Percentiles rank a stretch among this genome's conserved stretches.
These are phyloP conservation scores for Candida dendrica DNA, from an alignment of 805 yeast genomes.

Conservation along the genomic window DNA sequence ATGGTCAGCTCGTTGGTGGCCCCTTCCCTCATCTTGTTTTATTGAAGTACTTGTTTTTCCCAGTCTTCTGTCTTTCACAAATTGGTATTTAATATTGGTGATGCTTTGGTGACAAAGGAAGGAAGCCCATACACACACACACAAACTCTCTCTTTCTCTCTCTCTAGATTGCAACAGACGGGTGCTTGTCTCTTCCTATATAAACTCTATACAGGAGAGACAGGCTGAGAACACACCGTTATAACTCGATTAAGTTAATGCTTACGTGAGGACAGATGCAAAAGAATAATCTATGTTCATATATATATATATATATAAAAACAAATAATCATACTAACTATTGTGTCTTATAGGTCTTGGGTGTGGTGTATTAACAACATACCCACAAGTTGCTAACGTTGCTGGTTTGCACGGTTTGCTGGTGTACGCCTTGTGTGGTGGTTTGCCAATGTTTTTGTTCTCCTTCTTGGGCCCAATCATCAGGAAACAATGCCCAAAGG, in stretches of 20 bases:
- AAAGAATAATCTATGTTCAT: too few relatives aligned
- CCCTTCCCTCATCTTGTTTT: too few relatives aligned
- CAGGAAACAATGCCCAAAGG: constrained; percentile 74
- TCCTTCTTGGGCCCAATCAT: constrained; percentile 77
- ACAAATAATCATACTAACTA: constrained; percentile 5
- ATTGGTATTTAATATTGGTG: too few relatives aligned
- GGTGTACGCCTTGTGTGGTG: constrained; percentile 73
- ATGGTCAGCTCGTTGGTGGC: too few relatives aligned
- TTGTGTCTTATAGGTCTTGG: constrained; percentile 41
- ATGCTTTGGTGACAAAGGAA: too few relatives aligned
- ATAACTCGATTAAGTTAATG: constrained; percentile 72
- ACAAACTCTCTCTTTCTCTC: neutral
- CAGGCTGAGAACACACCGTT: constrained; percentile 73
- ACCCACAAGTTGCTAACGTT: constrained; percentile 77
- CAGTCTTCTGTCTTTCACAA: neutral
- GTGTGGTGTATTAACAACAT: constrained; percentile 80
- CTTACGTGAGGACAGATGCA: constrained; percentile 66
- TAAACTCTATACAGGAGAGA: neutral
- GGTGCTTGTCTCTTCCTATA: constrained; percentile 15
- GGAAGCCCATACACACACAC: too few relatives aligned
- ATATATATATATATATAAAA: too few relatives aligned
- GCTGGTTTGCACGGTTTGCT: constrained; percentile 84
- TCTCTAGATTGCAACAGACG: constrained; percentile 38
- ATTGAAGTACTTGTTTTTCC: constrained; percentile 27
- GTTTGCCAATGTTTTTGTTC: constrained; percentile 80